Base-by-base conservation (phyloP, 257 asterid species). In the Gardenia jasminoides region DNA sequence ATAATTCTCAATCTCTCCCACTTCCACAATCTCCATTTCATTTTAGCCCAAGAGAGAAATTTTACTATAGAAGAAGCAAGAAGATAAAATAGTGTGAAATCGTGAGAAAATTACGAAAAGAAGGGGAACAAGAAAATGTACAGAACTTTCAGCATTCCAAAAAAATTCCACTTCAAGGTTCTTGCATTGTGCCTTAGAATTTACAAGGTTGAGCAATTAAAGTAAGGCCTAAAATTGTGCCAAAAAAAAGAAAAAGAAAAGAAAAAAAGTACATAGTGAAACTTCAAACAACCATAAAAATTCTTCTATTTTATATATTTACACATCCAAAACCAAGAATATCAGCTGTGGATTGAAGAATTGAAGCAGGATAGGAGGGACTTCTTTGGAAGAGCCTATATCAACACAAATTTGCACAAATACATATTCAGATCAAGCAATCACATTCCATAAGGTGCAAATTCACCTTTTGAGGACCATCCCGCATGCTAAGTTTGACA, bases 401-500 rank as follows among this genome's bases (percentile, higher is more conserved):
- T 58, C 24, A 58, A 58, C 13, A 74, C 78, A 77, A 67, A 77
- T 30, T 47, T 50, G 20, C 12, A 10, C 33, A 22, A 17, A 2
- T 24, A 76, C 20, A 48, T 30, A 65, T 65, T 67, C 6, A 16
- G 24, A 58, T 36, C 24, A 67, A 26, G 5, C 50, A 39, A 31
- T 39, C 46, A 67, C 65, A 28, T 43, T 58, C 77, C 3, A 59
- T 30, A 39, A 36, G 26, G 19, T 56, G 30, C 47, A 13, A 56
- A 47, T 61, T 5, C 22, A 31, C 33, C 73, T 80, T 84, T 36
- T 76, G 89, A 74, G 88, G 82, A 67, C 87, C 89, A 71, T 89
- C 93, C 84, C 87, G 93, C 89, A 96, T 83, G 90, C 91, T 85
- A 78, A 91, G 90, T 88, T 93, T 92, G 70, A 92, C 87, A 84